Percentiles rank a stretch among this genome's conserved stretches.
Evolutionary conservation across 192 early-diverging fungal genomes (phyloP).

Genomic region (Coemansia sp.): DNA sequence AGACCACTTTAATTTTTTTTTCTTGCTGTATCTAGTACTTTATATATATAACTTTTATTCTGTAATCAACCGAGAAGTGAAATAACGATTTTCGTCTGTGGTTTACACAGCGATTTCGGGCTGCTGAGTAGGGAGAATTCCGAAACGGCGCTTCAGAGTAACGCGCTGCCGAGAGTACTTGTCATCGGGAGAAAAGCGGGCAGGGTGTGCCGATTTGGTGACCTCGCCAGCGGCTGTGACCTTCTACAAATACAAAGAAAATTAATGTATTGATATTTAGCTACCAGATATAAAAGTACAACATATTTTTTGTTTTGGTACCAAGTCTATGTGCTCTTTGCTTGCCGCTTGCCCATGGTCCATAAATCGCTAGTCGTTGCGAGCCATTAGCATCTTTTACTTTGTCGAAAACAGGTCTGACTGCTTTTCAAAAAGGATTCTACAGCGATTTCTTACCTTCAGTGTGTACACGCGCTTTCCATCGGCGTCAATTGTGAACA

Average conservation of each 20-base stretch:
- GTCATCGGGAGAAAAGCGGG: constrained; percentile 99
- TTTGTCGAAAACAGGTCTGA: no score
- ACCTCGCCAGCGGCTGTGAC: constrained; percentile 68
- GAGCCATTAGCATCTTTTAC: no score
- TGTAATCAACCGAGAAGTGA: no score
- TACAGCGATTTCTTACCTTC: constrained; percentile 60
- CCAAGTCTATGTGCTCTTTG: no score
- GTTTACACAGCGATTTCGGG: constrained; percentile 33
- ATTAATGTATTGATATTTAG: background rate
- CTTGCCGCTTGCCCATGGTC: no score
- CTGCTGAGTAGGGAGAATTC: constrained; percentile 76
- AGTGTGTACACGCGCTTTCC: constrained; percentile 96
- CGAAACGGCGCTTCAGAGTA: constrained; percentile 93
- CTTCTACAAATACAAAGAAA: constrained; percentile 62
- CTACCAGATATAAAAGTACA: no score
- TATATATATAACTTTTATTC: no score
- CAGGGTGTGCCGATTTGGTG: constrained; percentile 98
- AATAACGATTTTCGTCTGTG: no score
- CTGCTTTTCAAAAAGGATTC: background rate
- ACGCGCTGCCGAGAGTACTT: constrained; percentile 98
- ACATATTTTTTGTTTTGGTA: no score
- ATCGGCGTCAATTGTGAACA: constrained; percentile 74
- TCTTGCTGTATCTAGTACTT: background rate
- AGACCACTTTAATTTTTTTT: background rate
- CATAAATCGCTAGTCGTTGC: no score